These are phyloP conservation scores for Colletotrichum siamense DNA, from an alignment of 2,329 filamentous ascomycete species.

Conservation along the genomic window DNA sequence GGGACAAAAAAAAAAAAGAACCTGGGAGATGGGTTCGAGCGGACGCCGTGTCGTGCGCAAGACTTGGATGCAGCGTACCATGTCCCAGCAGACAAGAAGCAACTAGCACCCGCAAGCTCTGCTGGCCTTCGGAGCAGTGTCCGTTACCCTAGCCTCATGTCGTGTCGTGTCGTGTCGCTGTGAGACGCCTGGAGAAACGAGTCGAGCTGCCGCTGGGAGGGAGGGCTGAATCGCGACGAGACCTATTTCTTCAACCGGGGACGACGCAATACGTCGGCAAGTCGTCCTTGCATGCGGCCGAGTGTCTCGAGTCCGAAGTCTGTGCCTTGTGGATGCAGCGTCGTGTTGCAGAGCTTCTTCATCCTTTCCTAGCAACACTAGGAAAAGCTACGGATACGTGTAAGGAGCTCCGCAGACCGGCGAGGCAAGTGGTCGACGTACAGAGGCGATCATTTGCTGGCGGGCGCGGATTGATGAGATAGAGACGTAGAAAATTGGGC, in stretches of 20 bases:
- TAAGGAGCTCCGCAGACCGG: not conserved
- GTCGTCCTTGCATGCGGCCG: not conserved
- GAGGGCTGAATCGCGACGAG: not conserved
- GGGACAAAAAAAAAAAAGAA: not conserved
- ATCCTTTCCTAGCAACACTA: not conserved
- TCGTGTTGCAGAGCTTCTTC: not conserved
- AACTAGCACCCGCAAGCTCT: not conserved
- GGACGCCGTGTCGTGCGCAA: not conserved
- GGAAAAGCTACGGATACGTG: not conserved
- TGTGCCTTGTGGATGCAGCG: not conserved
- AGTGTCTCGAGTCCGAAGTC: not conserved
- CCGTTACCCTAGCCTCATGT: constrained; percentile 1
- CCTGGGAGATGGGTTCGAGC: not conserved
- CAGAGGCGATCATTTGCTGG: not conserved
- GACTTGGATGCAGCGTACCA: not conserved
- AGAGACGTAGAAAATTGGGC: not conserved
- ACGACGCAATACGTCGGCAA: not conserved
- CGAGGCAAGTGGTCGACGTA: not conserved
- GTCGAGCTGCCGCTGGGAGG: not conserved
- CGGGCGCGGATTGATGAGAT: not conserved
- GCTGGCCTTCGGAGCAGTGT: constrained; percentile 11
- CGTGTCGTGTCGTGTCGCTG: not conserved
- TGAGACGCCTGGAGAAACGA: not conserved
- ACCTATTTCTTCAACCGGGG: not conserved
- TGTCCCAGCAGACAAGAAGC: not conserved